Evolutionary conservation across 441 rosid genomes (phyloP).

Genomic region (Arabidopsis hybrid): DNA sequence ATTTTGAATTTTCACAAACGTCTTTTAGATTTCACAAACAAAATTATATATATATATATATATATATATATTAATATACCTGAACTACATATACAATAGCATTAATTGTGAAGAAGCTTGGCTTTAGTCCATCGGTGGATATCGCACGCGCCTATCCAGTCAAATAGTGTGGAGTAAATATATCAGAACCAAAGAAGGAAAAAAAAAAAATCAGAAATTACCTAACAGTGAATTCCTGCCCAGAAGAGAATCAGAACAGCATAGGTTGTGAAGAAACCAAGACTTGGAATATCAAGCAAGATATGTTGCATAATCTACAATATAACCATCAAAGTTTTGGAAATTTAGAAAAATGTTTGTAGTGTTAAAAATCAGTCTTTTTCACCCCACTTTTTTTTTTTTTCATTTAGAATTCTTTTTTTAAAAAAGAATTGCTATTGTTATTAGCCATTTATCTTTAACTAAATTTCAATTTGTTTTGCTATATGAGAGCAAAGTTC

Average conservation of each 20-base stretch:
- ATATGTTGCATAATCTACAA: conserved; percentile 76
- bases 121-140: conserved; percentile 82
- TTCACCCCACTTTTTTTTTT: too few species aligned
- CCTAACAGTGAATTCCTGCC: conserved; percentile 93
- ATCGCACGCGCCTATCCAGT: conserved; percentile 74
- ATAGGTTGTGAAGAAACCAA: conserved; percentile 88
- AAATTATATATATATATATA: too few species aligned
- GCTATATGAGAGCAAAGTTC: too few species aligned
- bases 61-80: conserved; percentile 60
- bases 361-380: too few species aligned
- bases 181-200: conserved; percentile 1
- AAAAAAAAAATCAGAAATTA: conserved; percentile 25
- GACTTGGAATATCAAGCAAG: conserved; percentile 85
- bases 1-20: not conserved
- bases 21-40: not conserved
- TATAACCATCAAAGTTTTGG: conserved; percentile 6
- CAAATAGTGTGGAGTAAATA: conserved; percentile 27
- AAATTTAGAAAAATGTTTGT: not conserved
- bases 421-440: too few species aligned
- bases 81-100: conserved; percentile 75
- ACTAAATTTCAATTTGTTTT: too few species aligned
- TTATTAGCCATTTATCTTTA: too few species aligned
- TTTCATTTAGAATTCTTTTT: too few species aligned
- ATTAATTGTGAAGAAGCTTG: conserved; percentile 77
- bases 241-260: conserved; percentile 85